Evolutionary conservation across 805 yeast species (phyloP), one percentile per base, ranked within the genome.

Genomic region (Starmerella floricola): DNA sequence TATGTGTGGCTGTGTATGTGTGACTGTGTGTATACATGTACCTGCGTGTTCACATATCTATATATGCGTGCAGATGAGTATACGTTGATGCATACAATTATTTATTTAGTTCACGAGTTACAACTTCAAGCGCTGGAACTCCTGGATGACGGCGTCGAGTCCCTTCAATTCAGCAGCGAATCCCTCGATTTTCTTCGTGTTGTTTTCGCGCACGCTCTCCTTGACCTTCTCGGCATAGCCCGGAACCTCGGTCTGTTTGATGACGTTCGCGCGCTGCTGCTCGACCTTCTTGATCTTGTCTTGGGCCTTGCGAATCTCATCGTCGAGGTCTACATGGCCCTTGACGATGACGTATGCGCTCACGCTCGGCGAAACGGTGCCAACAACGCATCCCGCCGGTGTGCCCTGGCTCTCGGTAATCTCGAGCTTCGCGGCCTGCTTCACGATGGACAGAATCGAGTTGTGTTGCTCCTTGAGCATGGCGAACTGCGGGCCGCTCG

Each of bases 261-360:
- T 75, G 47, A 83, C 70, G 56, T 73, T 71, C 49, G 69, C 71
- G 57, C 74, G 72, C 49, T 74, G 65, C 54, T 74, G 78, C 52
- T 66, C 62, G 34, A 79, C 73, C 62, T 79, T 80, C 46, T 62
- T 71, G 55, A 87, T 70, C 68, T 82, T 88, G 72, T 75, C 76
- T 56, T 68, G 62, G 30, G 86, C 91, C 72, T 88, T 91, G 53
- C 68, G 59, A 55, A 91, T 82, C 67, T 91, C 97, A 42, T 80
- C 80, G 56, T 86, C 96, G 53, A 87, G 73, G 62, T 88, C 96
- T 53, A 91, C 78, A 60, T 81, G 87, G 41, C 97, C 98, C 71
- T 85, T 87, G 44, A 88, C 95, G 60, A 91, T 71, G 24, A 88
- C 74, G 56, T 85, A 95, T 17, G 87, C 97, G 46, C 76, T 79